Evolutionary conservation across 768 basidiomycete genomes (phyloP), one percentile per base, ranked within the genome.

Genomic region (Brasilioporus rufonigricans): DNA sequence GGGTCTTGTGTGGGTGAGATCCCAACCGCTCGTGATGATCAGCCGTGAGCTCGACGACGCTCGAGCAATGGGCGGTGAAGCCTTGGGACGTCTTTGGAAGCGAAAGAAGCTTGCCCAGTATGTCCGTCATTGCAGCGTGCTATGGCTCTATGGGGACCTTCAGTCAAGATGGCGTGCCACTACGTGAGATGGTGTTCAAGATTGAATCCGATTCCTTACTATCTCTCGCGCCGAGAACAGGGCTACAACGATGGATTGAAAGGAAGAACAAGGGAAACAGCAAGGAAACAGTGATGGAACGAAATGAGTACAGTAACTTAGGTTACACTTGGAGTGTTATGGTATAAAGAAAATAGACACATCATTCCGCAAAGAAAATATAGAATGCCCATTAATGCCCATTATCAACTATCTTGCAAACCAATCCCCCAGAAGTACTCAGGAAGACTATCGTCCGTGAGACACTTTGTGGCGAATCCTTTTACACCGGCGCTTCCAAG

Each of bases 1-100:
- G 78, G 54, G 81, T 81, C 76, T 91, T 90, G 71, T 78, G 80
- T 59, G 81, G 80, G 74, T 79, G 82, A 71, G 81, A 81, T 67
- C 74, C 80, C 65, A 75, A 78, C 71, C 77, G 77, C 54, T 77
- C 74, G 51, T 59, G 56, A 21, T 38, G 55, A 55, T 76, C 69
- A 27, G 60, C 1, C 9, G 66, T 49, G 26, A n/a, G 52, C 52
- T 76, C 74, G 45, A 71, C 50, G 40, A 74, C 64, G 7, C 77
- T 71, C 4, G 76, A 58, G 33, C 70, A 74, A 21, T 79, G 58
- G 31, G 74, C 67, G 9, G 75, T 76, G 53, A 86, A 79, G 3
- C 74, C 82, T 9, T 75, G 69, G 3, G 84, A 83, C 0, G 79
- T 79, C 53, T 73, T 72, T 35, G 84, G 81, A 1, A 84, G 64